Evolutionary conservation across 176 grass and related monocot species (phyloP).

Genomic region (Cenchrus americanus): DNA sequence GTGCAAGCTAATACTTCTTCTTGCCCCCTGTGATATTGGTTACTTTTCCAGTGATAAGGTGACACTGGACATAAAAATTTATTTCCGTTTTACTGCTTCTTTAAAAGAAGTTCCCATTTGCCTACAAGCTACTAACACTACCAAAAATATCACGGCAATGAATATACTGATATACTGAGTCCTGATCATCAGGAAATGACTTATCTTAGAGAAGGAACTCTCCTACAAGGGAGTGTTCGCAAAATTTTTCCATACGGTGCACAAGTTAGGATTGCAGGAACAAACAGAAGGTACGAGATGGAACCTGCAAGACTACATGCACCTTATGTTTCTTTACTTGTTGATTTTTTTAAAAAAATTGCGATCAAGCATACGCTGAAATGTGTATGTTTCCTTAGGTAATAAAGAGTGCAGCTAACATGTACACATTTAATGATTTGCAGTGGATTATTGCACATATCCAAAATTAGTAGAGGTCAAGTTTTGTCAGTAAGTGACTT

Average conservation of each 20-base stretch:
- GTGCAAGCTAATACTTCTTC: not conserved
- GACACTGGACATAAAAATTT: not conserved
- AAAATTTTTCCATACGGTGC: conserved; percentile 84
- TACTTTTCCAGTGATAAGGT: conserved; percentile 19
- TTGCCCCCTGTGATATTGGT: not conserved
- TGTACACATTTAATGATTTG: conserved; percentile 31
- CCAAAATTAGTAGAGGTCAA: conserved; percentile 67
- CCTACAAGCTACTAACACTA: conserved; percentile 8
- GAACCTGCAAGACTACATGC: not conserved
- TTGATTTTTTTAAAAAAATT: not conserved
- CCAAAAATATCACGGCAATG: not conserved
- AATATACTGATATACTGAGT: conserved; percentile 10
- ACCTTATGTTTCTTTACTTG: conserved; percentile 1
- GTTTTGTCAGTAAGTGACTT: conserved; percentile 71
- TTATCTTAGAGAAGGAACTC: conserved; percentile 86
- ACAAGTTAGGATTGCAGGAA: conserved; percentile 72
- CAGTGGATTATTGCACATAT: conserved; percentile 91
- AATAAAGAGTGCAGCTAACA: conserved; percentile 20
- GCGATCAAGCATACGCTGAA: not conserved
- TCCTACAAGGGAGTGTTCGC: conserved; percentile 67
- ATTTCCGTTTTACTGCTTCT: not conserved
- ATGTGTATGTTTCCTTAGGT: conserved; percentile 18
- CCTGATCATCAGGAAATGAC: conserved; percentile 65
- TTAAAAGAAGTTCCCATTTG: conserved; percentile 8
- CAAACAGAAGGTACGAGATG: conserved; percentile 71